A percentile compares a stretch with the other conserved stretches of the same genome.
These are phyloP conservation scores for Saccharum hybrid DNA, from an alignment of 202 grass and related monocot genomes.

Conservation along the genomic window DNA sequence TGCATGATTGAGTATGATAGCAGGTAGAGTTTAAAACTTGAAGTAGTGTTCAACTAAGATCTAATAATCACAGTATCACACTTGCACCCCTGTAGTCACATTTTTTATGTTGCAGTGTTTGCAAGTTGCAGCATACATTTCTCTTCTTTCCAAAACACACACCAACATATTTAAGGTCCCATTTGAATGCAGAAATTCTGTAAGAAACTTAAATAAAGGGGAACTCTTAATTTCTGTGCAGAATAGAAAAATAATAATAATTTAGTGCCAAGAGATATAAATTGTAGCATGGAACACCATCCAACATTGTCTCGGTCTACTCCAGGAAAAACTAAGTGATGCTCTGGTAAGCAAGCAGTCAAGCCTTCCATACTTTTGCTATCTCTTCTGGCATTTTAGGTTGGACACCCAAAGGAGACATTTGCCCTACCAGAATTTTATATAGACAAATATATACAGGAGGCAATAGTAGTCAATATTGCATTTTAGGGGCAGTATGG, in stretches of 20 bases:
- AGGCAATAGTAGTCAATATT: background rate
- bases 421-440: background rate
- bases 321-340: conserved; percentile 12
- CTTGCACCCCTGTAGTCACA: conserved; percentile 7
- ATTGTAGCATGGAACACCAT: conserved; percentile 26
- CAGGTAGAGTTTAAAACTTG: background rate
- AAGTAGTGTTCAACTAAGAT: background rate
- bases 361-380: background rate
- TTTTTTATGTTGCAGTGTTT: conserved; percentile 33
- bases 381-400: background rate
- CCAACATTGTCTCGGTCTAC: background rate
- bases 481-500: background rate
- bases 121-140: conserved; percentile 24
- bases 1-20: background rate
- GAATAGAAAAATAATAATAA: conserved; percentile 21
- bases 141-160: conserved; percentile 8
- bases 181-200: conserved; percentile 3
- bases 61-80: background rate
- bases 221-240: background rate
- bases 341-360: conserved; percentile 7
- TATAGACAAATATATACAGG: background rate
- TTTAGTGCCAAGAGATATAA: background rate
- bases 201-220: background rate
- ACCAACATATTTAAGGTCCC: conserved; percentile 10
- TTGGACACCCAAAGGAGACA: background rate